Base-by-base conservation (phyloP, 805 yeast genomes). In the Candida vaughaniae region DNA sequence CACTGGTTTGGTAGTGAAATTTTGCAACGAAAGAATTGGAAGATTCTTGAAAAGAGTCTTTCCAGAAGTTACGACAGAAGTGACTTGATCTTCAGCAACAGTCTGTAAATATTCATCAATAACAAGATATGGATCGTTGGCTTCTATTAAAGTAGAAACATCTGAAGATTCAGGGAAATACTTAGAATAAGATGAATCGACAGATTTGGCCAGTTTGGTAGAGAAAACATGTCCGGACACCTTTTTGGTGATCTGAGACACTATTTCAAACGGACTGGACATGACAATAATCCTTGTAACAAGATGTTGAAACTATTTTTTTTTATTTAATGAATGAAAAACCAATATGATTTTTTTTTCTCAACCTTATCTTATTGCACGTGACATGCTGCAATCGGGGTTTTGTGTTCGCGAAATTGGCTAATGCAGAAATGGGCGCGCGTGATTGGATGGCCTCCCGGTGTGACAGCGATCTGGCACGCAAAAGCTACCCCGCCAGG, bases 41-140 rank as follows among this genome's bases (percentile, higher is more conserved):
- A 88, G 65, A 39, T 77, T 73, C 27, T 70, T 66, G 43, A 85
- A 65, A 12, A 87, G 55, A 6, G 80, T 68, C 3, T 53, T 35
- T 16, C 86, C 80, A 39, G 71, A 66, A 2, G 84, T 65, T 35
- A 75, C 62, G 16, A 85, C 67, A 3, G 85, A 16, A 16, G 34
- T 17, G 12, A 35, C 20, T 7, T 25, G 12, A 8, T 43, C 38
- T 14, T 33, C 40, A 12, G 11, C 32, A 4, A 15, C 17, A 10
- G 19, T n/a, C 28, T 38, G 49, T 25, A 61, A 47, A 31, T 53
- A 53, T 25, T 64, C 68, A 32, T 66, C 62, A 8, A 78, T 63
- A 30, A 62, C 52, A 6, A 66, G 53, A 40, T 77, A 73, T 5
- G 84, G 78, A 56, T 81, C 87, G 51, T 77, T 75, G 35, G 70